Base-by-base conservation (phyloP, 2,329 filamentous ascomycete genomes). In the Beauveria varroae region DNA sequence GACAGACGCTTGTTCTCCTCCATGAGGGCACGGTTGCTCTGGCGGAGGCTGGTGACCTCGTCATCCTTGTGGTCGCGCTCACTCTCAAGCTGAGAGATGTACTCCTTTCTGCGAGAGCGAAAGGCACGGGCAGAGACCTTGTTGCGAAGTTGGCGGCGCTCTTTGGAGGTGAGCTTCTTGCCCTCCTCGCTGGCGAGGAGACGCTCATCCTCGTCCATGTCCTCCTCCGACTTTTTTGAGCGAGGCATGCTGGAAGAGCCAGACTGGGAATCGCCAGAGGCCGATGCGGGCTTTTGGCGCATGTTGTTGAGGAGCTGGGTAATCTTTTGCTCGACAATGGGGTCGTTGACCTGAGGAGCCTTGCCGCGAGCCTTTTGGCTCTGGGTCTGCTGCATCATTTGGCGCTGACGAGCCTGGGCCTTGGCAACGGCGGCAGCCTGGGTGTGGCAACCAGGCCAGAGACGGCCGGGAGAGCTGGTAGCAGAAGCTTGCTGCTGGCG, bases 141-240 rank as follows among this genome's bases (percentile, higher is more conserved):
- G 84, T 99, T 99, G 65, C 95, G 86, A n/a, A 99, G 83, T 76
- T 98, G 95, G 67, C 95, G 88, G 63, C 95, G 88, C 77, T 98
- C 93, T 79, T 98, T 98, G 81, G 91, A 96, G 76, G 88, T 95
- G n/a, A 99, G 84, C 80, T 97, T 97, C 87, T 99, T 99, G 69
- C 93, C 95, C 77, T 97, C 93, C 70, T 99, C 95, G 64, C 92
- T 97, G n/a, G 91, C 91, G 24, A 97, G 81, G 10, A 97, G 81
- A 67, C 91, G 85, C 81, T 98, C 95, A 69, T 98, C 95, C 74
- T 97, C 93, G 68, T 99, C 95, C 93, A 99, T 98, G 58, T 98
- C 93, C 64, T 97, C 93, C 69, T 98, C 93, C 50, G 97, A 92
- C 81, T 98, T 98, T 82, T 88, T 93, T 65, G 84, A 77, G 65